These are phyloP conservation scores for Paramarasmius palmivorus DNA, from an alignment of 1,284 basidiomycete genomes.

Conservation along the genomic window DNA sequence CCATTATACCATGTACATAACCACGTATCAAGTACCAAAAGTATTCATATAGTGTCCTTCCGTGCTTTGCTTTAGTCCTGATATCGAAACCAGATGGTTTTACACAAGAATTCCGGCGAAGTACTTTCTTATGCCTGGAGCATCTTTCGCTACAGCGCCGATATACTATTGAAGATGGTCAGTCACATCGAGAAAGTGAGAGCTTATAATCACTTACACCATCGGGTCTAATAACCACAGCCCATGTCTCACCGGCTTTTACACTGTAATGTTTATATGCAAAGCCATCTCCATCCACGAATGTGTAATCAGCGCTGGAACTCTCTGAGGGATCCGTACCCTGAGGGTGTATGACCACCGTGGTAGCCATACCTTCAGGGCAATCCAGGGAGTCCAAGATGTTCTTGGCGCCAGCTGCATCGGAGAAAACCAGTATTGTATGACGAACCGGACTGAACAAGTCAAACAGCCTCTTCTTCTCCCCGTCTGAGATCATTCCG, in stretches of 20 bases:
- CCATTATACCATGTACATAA: no score
- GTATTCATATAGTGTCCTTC: no score
- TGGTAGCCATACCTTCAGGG: not conserved
- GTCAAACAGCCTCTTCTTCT: conserved; percentile 12
- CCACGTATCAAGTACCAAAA: no score
- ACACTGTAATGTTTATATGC: conserved; percentile 6
- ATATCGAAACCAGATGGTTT: no score
- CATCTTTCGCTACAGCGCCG: conserved; percentile 28
- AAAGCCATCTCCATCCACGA: conserved; percentile 10
- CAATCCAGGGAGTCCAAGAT: not conserved
- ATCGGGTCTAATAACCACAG: conserved; percentile 11
- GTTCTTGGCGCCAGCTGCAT: not conserved
- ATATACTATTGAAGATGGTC: conserved; percentile 12
- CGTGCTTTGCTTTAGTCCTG: no score
- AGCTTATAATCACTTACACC: not conserved
- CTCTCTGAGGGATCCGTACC: not conserved
- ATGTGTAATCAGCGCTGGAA: not conserved
- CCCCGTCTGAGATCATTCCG: conserved; percentile 13
- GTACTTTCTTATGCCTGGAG: conserved; percentile 26
- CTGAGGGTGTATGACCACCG: not conserved
- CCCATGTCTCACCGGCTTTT: not conserved
- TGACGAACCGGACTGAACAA: conserved; percentile 11
- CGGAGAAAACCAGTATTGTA: conserved; percentile 13
- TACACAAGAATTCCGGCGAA: no score
- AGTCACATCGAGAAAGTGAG: not conserved